Evolutionary conservation across 1,284 basidiomycete genomes (phyloP), one percentile per base, ranked within the genome.

Genomic region (Golubevia sp.): DNA sequence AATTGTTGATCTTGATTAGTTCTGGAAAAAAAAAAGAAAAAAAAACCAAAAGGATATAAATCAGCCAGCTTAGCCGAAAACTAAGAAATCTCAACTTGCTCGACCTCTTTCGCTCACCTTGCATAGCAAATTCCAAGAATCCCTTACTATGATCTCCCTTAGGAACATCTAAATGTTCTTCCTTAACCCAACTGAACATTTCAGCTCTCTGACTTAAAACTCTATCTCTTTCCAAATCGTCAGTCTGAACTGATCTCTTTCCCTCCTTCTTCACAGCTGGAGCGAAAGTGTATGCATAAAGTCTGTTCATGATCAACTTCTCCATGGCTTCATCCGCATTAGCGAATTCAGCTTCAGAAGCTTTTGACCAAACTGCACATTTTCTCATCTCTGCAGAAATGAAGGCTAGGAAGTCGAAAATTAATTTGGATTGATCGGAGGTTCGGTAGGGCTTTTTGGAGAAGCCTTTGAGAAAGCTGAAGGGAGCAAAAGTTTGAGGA

Each of bases 241-340:
- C 97, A 0, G 94, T 91, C 1, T 85, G 93, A 2, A 82, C 77
- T 2, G 64, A 63, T 76, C 79, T 82, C 4, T 70, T 63, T 3
- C 80, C 80, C 50, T 82, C 80, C 34, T 70, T 69, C 25, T 72
- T 70, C 2, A 83, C 73, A 11, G 81, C 79, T 11, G 79, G 81
- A 7, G 76, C 70, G 56, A 81, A 82, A 0, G 81, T 82, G 60
- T 72, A 76, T 0, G 70, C 68, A 84, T 97, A 98, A 60, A 98
- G 86, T 56, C 95, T 87, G 77, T 99, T 99, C 97, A 99, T 99
- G 74, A 99, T 94, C 8, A 99, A 88, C 85, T 99, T 99, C 87
- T 99, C 96, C 93, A 99, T 98, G 58, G 94, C 95, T 85, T 99
- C 96, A 86, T 94, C 89, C 0, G 95, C 94, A 74, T 97, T 95